These are phyloP conservation scores for Pseudogymnoascus sp. DNA, from an alignment of 2,329 filamentous ascomycete species.

Conservation along the genomic window DNA sequence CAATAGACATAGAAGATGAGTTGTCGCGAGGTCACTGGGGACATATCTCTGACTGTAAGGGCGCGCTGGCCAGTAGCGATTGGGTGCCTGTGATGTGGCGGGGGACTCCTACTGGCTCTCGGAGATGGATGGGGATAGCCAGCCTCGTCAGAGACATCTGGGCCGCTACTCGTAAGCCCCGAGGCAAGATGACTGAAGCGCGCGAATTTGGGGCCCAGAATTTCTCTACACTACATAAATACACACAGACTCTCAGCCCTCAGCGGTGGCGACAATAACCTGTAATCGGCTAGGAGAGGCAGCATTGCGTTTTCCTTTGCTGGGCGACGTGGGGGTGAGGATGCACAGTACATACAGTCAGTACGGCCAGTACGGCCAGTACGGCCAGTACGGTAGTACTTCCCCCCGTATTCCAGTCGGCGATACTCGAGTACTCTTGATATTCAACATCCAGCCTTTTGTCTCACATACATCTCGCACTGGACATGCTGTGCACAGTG, in stretches of 20 bases:
- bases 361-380: background rate
- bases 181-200: background rate
- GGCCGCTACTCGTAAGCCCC: slow-evolving; percentile 1
- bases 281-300: background rate
- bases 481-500: background rate
- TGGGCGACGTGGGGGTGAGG: background rate
- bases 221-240: background rate
- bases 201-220: background rate
- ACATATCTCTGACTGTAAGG: background rate
- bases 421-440: background rate
- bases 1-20: background rate
- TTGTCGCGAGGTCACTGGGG: background rate
- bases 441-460: background rate
- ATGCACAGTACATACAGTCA: background rate
- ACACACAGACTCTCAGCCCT: background rate
- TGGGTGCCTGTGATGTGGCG: slow-evolving; percentile 6
- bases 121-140: background rate
- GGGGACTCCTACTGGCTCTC: background rate
- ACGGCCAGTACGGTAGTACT: background rate
- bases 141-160: background rate
- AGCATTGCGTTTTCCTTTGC: background rate
- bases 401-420: background rate
- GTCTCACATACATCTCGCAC: background rate
- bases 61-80: background rate
- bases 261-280: background rate